Conservation (phyloP, 192 early-diverging fungal genomes). For the Linderina pennispora region DNA sequence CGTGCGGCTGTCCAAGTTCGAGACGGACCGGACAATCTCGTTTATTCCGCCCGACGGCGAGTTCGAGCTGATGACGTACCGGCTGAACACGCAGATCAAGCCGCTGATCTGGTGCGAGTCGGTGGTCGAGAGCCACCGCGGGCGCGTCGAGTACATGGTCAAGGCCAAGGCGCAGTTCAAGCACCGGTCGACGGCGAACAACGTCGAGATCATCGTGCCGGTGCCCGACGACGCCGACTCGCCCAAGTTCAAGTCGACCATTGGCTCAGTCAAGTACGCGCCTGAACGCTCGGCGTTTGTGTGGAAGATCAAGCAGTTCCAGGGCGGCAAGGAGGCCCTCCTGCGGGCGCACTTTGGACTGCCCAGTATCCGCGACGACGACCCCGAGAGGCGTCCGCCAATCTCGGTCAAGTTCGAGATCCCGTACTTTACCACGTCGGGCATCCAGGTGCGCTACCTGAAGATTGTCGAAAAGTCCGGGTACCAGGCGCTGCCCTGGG, state of each 20-base stretch:
- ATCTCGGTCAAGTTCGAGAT: slow-evolving; percentile 87
- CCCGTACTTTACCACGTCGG: slow-evolving; percentile 85
- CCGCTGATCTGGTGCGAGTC: slow-evolving; percentile 84
- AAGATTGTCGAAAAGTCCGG: slow-evolving; percentile 89
- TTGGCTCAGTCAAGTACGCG: slow-evolving; percentile 86
- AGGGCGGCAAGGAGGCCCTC: slow-evolving; percentile 94
- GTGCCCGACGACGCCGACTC: slow-evolving; percentile 97
- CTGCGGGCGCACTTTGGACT: slow-evolving; percentile 83
- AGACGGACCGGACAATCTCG: slow-evolving; percentile 83
- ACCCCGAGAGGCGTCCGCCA: slow-evolving; percentile 73
- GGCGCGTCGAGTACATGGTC: slow-evolving; percentile 94
- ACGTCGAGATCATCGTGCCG: slow-evolving; percentile 97
- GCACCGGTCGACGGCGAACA: slow-evolving; percentile 92
- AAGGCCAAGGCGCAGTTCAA: slow-evolving; percentile 98
- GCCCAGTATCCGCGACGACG: slow-evolving; percentile 79
- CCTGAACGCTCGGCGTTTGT: slow-evolving; percentile 91
- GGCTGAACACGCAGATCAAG: slow-evolving; percentile 76
- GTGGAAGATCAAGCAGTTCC: slow-evolving; percentile 99
- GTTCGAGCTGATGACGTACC: slow-evolving; percentile 89
- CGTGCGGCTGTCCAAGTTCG: slow-evolving; percentile 80
- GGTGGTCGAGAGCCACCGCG: slow-evolving; percentile 79
- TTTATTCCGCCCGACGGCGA: slow-evolving; percentile 89
- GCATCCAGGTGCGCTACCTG: slow-evolving; percentile 85
- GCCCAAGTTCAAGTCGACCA: slow-evolving; percentile 89
- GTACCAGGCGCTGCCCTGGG: slow-evolving; percentile 86